Base-by-base conservation (phyloP, 768 basidiomycete species). In the Filobasidium wieringae region DNA sequence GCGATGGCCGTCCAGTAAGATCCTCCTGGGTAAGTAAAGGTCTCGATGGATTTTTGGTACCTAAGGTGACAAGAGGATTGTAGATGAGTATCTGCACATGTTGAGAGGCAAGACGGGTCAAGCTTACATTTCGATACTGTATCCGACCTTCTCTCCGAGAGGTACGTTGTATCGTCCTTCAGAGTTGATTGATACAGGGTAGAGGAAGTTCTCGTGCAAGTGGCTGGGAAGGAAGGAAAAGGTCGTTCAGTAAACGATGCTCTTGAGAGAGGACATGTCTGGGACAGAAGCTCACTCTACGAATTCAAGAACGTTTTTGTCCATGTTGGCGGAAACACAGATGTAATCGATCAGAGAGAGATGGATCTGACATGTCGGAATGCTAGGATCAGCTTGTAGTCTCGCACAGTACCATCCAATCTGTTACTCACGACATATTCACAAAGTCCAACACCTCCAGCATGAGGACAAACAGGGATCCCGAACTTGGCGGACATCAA, bases 401-500 rank as follows among this genome's bases (percentile, higher is more conserved):
- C 8, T 15, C 39, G 22, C 36, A 15, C 14, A 19, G 22, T 33
- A 3, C 19, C 55, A 12, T n/a, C 2, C 1, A 19, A 49, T 22
- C 29, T 29, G 24, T 9, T 4, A 68, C 65, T 65, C 64, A 90
- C 88, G 49, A 87, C 88, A 74, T 90, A 87, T 77, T 93, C 88
- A 69, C 91, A 92, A 31, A 93, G 77, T 7, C 89, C 89, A 37
- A 95, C 88, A 61, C 92, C 92, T 36, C 92, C 92, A 0, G 92
- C 91, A 70, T 96, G 92, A 9, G 92, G 92, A 68, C 88, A 90
- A 14, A 91, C 87, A 3, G 85, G 83, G 31, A 89, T 79, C 47
- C 86, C 86, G 67, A 87, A 89, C 84, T 91, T 90, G 62, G 87
- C 84, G 8, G 88, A 83, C 88, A 93, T 91, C 54, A 93, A 77